Evolutionary conservation across 2,329 filamentous ascomycete species (phyloP).

Genomic region (Aspergillus oerlinghausenensis): DNA sequence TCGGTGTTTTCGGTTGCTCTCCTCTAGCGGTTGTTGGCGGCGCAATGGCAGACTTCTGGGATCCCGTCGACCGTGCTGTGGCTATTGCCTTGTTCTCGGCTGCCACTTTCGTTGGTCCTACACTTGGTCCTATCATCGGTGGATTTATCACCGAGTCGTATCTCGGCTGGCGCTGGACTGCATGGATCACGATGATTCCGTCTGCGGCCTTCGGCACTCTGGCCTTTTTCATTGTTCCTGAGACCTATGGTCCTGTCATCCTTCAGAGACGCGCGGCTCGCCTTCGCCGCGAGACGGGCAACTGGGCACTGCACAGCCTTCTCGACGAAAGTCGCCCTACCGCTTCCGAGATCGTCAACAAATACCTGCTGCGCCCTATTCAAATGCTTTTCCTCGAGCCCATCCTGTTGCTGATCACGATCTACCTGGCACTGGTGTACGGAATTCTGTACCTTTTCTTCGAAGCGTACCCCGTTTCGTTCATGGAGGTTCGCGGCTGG

Average conservation of each 20-base stretch:
- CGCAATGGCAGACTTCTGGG: conserved; percentile 46
- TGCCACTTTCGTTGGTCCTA: conserved; percentile 48
- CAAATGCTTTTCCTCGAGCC: conserved; percentile 47
- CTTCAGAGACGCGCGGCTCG: conserved; percentile 44
- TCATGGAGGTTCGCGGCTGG: conserved; percentile 36
- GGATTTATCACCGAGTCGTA: conserved; percentile 46
- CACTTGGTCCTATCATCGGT: conserved; percentile 45
- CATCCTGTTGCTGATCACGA: conserved; percentile 45
- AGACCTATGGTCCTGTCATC: conserved; percentile 49
- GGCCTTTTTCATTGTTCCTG: conserved; percentile 46
- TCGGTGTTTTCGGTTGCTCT: conserved; percentile 50
- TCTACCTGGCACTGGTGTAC: conserved; percentile 41
- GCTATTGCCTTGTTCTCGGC: conserved; percentile 42
- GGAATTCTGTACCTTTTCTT: conserved; percentile 37
- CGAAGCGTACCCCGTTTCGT: conserved; percentile 40
- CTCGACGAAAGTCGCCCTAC: conserved; percentile 41
- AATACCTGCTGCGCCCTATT: conserved; percentile 44
- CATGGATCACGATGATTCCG: conserved; percentile 52
- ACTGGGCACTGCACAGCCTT: conserved; percentile 44
- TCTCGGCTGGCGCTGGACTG: conserved; percentile 56
- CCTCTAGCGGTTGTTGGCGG: conserved; percentile 50
- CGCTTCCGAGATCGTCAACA: conserved; percentile 35
- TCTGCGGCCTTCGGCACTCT: conserved; percentile 39
- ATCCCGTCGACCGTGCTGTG: conserved; percentile 43
- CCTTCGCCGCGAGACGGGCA: conserved; percentile 45